Percentiles rank a stretch among this genome's conserved stretches.
Evolutionary conservation across 2,329 filamentous ascomycete genomes (phyloP).

Genomic region (Colletotrichum acutatum): DNA sequence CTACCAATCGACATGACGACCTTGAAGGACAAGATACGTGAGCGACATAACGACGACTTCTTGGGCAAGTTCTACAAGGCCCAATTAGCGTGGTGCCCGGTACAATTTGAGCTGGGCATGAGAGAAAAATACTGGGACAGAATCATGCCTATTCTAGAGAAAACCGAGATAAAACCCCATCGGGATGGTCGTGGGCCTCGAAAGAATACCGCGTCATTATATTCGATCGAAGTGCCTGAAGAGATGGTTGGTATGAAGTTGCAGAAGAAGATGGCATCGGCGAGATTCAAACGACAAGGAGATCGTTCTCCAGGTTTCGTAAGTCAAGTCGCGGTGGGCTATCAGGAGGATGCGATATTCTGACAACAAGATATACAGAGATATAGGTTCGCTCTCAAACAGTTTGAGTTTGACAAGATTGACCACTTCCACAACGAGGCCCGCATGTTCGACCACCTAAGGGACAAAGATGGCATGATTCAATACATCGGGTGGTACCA

Average conservation of each 20-base stretch:
- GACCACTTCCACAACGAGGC: neutral
- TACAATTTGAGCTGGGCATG: conserved; percentile 34
- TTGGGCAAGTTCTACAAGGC: no score
- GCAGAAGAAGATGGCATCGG: neutral
- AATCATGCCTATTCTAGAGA: conserved; percentile 29
- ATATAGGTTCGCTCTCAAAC: conserved; percentile 22
- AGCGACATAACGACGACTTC: no score
- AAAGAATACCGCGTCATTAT: conserved; percentile 1
- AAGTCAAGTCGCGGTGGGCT: neutral
- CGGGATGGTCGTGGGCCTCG: conserved; percentile 5
- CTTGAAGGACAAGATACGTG: neutral
- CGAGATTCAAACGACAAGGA: neutral
- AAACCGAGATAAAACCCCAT: conserved; percentile 3
- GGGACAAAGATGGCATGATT: neutral
- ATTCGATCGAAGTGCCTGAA: conserved; percentile 10
- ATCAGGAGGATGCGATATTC: neutral
- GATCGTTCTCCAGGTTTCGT: neutral
- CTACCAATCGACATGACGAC: neutral
- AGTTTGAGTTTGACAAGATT: neutral
- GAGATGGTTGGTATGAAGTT: neutral
- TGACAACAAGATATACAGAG: neutral
- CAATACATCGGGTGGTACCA: conserved; percentile 17
- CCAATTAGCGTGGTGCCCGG: conserved; percentile 32
- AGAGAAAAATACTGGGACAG: conserved; percentile 19
- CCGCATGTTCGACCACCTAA: neutral